Evolutionary conservation across 1,284 basidiomycete species (phyloP).

Genomic region (Singerocomus inundabilis): DNA sequence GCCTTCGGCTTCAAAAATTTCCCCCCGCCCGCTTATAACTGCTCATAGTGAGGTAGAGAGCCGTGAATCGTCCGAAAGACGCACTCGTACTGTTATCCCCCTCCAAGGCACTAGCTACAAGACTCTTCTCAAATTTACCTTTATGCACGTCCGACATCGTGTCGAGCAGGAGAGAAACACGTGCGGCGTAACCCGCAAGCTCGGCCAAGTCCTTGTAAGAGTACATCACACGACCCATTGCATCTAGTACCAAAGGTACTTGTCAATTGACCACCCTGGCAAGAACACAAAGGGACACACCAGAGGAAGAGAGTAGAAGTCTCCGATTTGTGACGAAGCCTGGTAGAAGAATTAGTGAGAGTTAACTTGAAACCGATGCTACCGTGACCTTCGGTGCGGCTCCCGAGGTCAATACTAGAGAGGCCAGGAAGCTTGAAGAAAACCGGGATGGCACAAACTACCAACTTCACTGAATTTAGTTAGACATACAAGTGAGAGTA

Average conservation of each 20-base stretch:
- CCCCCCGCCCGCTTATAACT: slow-evolving; percentile 83
- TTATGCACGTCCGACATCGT: slow-evolving; percentile 88
- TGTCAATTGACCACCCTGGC: neutral
- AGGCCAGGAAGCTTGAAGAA: slow-evolving; percentile 87
- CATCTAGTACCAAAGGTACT: slow-evolving; percentile 47
- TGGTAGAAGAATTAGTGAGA: slow-evolving; percentile 26
- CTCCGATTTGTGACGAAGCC: slow-evolving; percentile 94
- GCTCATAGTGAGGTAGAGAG: neutral
- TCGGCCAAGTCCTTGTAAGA: slow-evolving; percentile 97
- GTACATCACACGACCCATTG: slow-evolving; percentile 87
- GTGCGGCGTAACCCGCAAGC: slow-evolving; percentile 92
- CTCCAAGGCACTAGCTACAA: slow-evolving; percentile 74
- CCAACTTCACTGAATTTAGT: slow-evolving; percentile 48
- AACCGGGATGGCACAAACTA: slow-evolving; percentile 92
- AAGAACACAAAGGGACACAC: slow-evolving; percentile 32
- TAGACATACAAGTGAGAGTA: slow-evolving; percentile 1
- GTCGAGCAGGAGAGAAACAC: slow-evolving; percentile 87
- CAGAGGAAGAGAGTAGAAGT: slow-evolving; percentile 80
- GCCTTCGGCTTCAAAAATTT: slow-evolving; percentile 80
- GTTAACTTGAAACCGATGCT: neutral
- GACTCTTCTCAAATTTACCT: slow-evolving; percentile 87
- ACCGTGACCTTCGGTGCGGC: slow-evolving; percentile 76
- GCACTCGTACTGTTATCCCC: slow-evolving; percentile 79
- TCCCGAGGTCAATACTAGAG: slow-evolving; percentile 70
- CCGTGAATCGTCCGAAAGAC: slow-evolving; percentile 28